phyloP scores from a whole-genome alignment of 495 filamentous ascomycete genomes.

The Xylaria sp. region DNA sequence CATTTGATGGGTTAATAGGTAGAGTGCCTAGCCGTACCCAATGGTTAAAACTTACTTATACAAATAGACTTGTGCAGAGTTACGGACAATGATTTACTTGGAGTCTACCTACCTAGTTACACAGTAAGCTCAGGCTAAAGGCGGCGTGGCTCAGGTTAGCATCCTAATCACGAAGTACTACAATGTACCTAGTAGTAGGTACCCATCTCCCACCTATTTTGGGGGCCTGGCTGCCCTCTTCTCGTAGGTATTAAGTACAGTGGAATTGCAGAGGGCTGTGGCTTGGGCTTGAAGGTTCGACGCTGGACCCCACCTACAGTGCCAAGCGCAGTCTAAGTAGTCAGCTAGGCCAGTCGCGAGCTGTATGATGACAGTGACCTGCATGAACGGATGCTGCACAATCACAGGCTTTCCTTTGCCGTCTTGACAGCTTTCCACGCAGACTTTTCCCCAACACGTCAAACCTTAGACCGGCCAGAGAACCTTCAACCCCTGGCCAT shows the following conservation, averaged over 20 bases:
- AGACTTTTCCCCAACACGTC: background rate
- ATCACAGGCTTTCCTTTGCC: background rate
- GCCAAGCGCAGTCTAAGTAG: background rate
- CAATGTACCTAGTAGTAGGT: no score
- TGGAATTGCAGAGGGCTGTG: background rate
- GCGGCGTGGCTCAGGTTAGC: no score
- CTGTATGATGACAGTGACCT: constrained; percentile 15
- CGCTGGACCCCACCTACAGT: background rate
- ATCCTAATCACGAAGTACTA: no score
- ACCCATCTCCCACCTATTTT: no score
- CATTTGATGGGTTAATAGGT: no score
- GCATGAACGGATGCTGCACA: background rate
- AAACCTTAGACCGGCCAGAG: background rate
- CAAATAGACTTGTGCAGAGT: no score
- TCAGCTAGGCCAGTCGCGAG: background rate
- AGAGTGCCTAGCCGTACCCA: no score
- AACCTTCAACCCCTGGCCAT: constrained; percentile 3
- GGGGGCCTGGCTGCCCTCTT: no score
- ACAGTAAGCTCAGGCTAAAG: no score
- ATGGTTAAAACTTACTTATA: no score
- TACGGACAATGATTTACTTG: no score
- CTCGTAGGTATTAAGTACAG: background rate
- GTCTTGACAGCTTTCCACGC: background rate
- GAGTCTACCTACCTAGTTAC: no score
- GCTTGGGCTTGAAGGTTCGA: background rate